Evolutionary conservation across 1,284 basidiomycete species (phyloP).

Genomic region (Leccinum huronense): DNA sequence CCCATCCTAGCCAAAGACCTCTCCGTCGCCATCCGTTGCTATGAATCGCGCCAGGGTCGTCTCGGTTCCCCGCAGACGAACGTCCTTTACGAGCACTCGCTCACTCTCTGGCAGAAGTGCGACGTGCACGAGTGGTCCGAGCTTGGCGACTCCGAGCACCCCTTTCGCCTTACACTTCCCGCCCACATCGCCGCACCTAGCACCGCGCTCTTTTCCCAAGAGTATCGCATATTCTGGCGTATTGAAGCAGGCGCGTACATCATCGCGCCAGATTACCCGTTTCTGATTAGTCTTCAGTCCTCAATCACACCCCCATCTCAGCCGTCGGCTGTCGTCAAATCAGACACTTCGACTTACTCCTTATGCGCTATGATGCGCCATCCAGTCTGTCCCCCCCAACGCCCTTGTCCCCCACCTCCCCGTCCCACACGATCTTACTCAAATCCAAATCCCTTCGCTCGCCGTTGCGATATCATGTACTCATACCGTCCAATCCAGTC

Average conservation of each 20-base stretch:
- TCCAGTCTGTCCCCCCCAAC: constrained; percentile 33
- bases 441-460: constrained; percentile 48
- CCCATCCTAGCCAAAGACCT: constrained; percentile 61
- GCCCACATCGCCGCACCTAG: constrained; percentile 62
- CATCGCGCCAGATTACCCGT: constrained; percentile 14
- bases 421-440: constrained; percentile 39
- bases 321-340: constrained; percentile 65
- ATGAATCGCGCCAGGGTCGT: constrained; percentile 67
- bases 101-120: constrained; percentile 68
- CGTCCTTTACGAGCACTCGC: constrained; percentile 62
- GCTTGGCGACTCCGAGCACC: constrained; percentile 61
- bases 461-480: constrained; percentile 48
- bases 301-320: constrained; percentile 61
- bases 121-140: constrained; percentile 53
- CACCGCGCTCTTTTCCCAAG: constrained; percentile 64
- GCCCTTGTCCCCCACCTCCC: constrained; percentile 33
- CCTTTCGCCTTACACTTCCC: constrained; percentile 71
- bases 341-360: constrained; percentile 64
- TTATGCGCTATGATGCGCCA: constrained; percentile 63
- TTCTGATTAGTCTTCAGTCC: constrained; percentile 43
- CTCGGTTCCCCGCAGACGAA: constrained; percentile 56
- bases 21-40: constrained; percentile 70
- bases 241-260: constrained; percentile 69
- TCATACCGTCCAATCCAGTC: constrained; percentile 46
- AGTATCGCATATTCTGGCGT: constrained; percentile 77